Evolutionary conservation across 2,329 filamentous ascomycete genomes (phyloP), one percentile per base, ranked within the genome.

Genomic region (Ceratocystis colombiana): DNA sequence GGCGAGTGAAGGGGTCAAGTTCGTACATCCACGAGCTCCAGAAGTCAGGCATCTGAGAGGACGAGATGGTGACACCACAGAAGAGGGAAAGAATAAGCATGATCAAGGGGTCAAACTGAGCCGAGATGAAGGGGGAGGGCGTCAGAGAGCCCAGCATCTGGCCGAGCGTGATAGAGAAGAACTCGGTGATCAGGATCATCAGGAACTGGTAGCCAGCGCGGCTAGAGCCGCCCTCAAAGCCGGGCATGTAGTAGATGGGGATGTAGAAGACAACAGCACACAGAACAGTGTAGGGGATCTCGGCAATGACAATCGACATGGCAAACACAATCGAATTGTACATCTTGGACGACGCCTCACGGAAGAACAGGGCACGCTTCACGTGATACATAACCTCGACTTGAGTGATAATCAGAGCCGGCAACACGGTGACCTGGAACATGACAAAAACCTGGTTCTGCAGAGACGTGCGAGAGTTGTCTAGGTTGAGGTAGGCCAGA

Each of bases 381-480:
- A 92, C 79, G 72, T 91, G 87, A 74, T 89, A 96, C 77, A 91
- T 92, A 50, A 77, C 73, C 75, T 96, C 88, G 65, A 95, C 88
- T 72, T 95, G 90, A 0, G 86, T 85, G 66, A 96, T 84, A 74
- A 96, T 90, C 37, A 95, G 79, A 0, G 89, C 88, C 0, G 90
- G 90, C 30, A 96, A 80, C 25, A 96, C 88, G 0, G 89, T 90
- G 64, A 91, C 84, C 74, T 95, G 90, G 82, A 96, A 96, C 74
- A 94, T 89, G 75, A 93, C 84, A 75, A 96, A 96, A 69, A 96
- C 83, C 68, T 87, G 86, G 78, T 94, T 89, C 75, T 96, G 91
- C 3, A 96, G 80, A 1, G 87, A 89, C 0, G 86, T 78, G 8
- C 88, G 83, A 1, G 88, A 90, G 71, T 91, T 77, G 72, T 93